Base-by-base conservation (phyloP, 164 flowering plant species). In the Nymphaea colorata region DNA sequence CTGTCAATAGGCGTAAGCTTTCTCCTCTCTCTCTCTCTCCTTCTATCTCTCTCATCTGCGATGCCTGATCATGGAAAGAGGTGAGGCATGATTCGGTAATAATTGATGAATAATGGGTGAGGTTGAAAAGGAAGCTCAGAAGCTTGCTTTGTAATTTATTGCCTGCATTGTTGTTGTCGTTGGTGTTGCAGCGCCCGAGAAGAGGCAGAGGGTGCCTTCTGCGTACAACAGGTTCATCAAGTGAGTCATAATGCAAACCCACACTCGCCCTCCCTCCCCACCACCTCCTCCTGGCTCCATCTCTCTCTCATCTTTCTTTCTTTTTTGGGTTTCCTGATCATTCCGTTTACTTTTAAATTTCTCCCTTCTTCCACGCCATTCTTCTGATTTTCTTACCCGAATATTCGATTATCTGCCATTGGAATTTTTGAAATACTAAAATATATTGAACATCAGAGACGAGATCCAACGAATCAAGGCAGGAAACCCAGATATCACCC, bases 381-480 rank as follows among this genome's bases (percentile, higher is more conserved):
- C 36, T 25, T 25, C 36, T 25, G 36, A 25, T 25, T 25, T 25
- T 25, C 36, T 25, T 25, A 25, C 36, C 36, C 36, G 36, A 25
- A 25, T 25, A 25, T 25, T 25, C 36, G 36, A 25, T 25, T 25
- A 25, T 25, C 36, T 25, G 36, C 36, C 36, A 25, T 25, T 51
- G 57, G 57, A 51, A 51, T 51, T 51, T 51, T 51, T 51, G 57
- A 8, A 51, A 51, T 5, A 51, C 57, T 51, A 51, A 51, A 51
- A 15, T 15, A 51, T 51, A 55, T 61, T 17, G n/a, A 6, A 51
- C 3, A 79, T 76, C 76, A 94, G 98, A 87, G 98, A 94, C 69
- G 99, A 94, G 86, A 94, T 94, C 88, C 99, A 91, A 85, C 90
- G 98, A 44, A 94, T 91, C 83, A 94, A 94, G 79, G 99, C 99